These are phyloP conservation scores for Stevia rebaudiana DNA, from an alignment of 140 eudicot species.

Conservation along the genomic window DNA sequence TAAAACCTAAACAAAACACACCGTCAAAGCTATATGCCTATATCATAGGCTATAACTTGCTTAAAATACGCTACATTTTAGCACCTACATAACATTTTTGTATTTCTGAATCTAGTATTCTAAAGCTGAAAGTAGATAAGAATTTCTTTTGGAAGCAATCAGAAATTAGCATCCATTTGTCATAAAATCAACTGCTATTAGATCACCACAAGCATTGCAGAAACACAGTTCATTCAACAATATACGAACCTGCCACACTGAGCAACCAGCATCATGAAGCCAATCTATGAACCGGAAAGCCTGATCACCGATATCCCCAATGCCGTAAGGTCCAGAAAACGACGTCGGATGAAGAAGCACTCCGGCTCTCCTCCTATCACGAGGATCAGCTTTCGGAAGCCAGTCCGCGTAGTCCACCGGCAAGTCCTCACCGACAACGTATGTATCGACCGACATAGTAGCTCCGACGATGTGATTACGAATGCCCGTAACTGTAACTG, in stretches of 20 bases:
- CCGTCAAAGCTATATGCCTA: background rate
- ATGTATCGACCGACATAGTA: slow-evolving; percentile 19
- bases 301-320: slow-evolving; percentile 82
- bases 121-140: background rate
- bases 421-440: slow-evolving; percentile 64
- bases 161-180: background rate
- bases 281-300: slow-evolving; percentile 79
- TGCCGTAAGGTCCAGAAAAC: slow-evolving; percentile 75
- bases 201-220: background rate
- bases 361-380: slow-evolving; percentile 73
- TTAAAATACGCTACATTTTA: background rate
- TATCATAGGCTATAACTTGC: background rate
- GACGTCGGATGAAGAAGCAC: slow-evolving; percentile 94
- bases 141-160: background rate
- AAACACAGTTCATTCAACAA: background rate
- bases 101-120: background rate
- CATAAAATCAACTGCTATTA: slow-evolving; percentile 2
- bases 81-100: slow-evolving; percentile 9
- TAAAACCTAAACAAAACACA: background rate
- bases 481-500: slow-evolving; percentile 2
- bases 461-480: slow-evolving; percentile 7
- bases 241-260: slow-evolving; percentile 78
- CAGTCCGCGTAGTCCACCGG: slow-evolving; percentile 67
- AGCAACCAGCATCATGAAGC: slow-evolving; percentile 85
- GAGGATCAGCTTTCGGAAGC: slow-evolving; percentile 46